These are phyloP conservation scores for Trametes maxima DNA, from an alignment of 768 basidiomycete species.

Conservation along the genomic window DNA sequence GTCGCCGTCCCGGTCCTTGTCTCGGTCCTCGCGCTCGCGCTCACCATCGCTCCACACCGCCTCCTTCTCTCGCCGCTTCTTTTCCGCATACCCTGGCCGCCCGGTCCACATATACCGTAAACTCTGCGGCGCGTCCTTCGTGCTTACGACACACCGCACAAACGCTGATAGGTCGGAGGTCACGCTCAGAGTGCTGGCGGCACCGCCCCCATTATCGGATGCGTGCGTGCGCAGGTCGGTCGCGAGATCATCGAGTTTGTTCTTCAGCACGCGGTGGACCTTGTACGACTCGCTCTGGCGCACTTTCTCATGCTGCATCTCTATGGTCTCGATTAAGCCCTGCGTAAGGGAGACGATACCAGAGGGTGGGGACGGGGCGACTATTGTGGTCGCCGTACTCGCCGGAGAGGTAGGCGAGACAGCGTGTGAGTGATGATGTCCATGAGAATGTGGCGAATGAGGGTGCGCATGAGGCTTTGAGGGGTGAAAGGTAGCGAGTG, in stretches of 20 bases:
- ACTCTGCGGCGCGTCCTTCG: slow-evolving; percentile 37
- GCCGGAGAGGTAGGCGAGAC: slow-evolving; percentile 21
- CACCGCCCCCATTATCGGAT: slow-evolving; percentile 18
- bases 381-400: not conserved
- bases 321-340: slow-evolving; percentile 50
- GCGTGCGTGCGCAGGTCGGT: slow-evolving; percentile 38
- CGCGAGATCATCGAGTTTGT: slow-evolving; percentile 57
- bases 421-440: slow-evolving; percentile 8
- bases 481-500: slow-evolving; percentile 42
- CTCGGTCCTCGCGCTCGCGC: slow-evolving; percentile 36
- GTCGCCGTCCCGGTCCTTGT: slow-evolving; percentile 38
- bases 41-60: slow-evolving; percentile 39
- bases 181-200: slow-evolving; percentile 43
- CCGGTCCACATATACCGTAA: slow-evolving; percentile 40
- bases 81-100: slow-evolving; percentile 33
- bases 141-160: slow-evolving; percentile 45
- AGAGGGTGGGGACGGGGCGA: slow-evolving; percentile 6
- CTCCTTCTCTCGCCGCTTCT: slow-evolving; percentile 41
- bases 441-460: slow-evolving; percentile 15
- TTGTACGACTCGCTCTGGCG: slow-evolving; percentile 56
- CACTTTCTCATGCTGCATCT: slow-evolving; percentile 48
- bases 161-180: slow-evolving; percentile 57
- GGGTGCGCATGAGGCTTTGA: slow-evolving; percentile 28
- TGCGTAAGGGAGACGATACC: slow-evolving; percentile 41
- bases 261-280: slow-evolving; percentile 62